phyloP scores from a whole-genome alignment of 768 basidiomycete species.

The Sarcodon sp. region DNA sequence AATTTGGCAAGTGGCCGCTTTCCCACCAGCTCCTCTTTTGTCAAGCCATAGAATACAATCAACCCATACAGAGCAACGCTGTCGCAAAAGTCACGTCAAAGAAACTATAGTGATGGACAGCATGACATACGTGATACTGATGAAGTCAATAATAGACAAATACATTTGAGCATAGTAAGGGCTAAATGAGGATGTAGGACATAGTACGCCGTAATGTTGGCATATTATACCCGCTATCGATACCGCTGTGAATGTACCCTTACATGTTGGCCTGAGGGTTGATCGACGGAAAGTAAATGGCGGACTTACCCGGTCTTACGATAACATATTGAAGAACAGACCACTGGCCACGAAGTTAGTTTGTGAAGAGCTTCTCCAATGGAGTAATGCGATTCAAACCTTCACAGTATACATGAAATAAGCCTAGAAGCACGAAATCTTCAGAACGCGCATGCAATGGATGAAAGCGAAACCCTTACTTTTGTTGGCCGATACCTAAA shows the following conservation, averaged over 20 bases:
- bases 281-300: not conserved
- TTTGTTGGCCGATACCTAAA: slow-evolving; percentile 78
- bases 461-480: slow-evolving; percentile 17
- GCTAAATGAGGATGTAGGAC: slow-evolving; percentile 47
- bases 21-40: slow-evolving; percentile 65
- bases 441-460: not conserved
- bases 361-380: not conserved
- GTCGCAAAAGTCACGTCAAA: not conserved
- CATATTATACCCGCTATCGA: slow-evolving; percentile 76
- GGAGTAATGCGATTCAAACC: slow-evolving; percentile 22
- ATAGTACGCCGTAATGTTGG: slow-evolving; percentile 55
- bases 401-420: slow-evolving; percentile 89
- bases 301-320: slow-evolving; percentile 38
- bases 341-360: slow-evolving; percentile 37
- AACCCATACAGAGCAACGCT: slow-evolving; percentile 83
- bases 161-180: slow-evolving; percentile 56
- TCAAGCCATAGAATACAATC: slow-evolving; percentile 72
- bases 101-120: not conserved
- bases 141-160: slow-evolving; percentile 60
- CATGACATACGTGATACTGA: slow-evolving; percentile 58
- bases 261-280: not conserved
- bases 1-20: slow-evolving; percentile 78
- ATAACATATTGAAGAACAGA: slow-evolving; percentile 83
- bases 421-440: slow-evolving; percentile 25
- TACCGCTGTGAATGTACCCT: slow-evolving; percentile 21